Evolutionary conservation across 108 stramenopile species (phyloP), one percentile per base, ranked within the genome.

Genomic region (Nitzschia putrida): DNA sequence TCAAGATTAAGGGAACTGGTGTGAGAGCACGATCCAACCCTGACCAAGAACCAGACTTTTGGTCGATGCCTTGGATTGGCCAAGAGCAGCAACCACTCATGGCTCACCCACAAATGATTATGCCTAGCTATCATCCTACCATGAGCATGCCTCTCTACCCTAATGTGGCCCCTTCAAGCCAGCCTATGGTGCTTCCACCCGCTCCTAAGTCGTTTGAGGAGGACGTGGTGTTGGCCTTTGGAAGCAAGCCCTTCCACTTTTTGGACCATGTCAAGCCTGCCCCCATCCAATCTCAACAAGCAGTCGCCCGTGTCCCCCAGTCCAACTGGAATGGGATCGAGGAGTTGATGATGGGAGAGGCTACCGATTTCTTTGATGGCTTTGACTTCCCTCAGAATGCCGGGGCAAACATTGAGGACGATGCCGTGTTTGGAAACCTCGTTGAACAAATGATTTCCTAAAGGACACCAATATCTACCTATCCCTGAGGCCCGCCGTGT

Each of bases 31-130:
- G 79, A 7, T 84, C 86, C 44, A 88, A 89, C 61, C 93, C 93
- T 9, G 87, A 91, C 18, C 79, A 81, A 60, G 93, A 94, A 65
- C 93, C 93, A 18, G 79, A 91, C 68, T 90, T 94, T 53, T 90
- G 85, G 66, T 56, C 72, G 5, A 83, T 94, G 83, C 80, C 87
- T 45, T 84, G 82, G 66, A 73, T 88, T 44, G 52, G 41, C 11
- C 16, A 16, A 3, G 52, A 53, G 6, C n/a, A 12, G 14, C 43
- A 53, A 38, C 12, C 42, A 13, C 12, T 12, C 7, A 24, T 47
- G 18, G 22, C 44, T 23, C n/a, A 21, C 8, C 25, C 21, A 4
- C 25, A 12, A 49, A 29, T 16, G 12, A 4, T 51, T 13, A 18
- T 37, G 0, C 51, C 52, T 3, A 53, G 18, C 29, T 66, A 22